A percentile compares a stretch with the other conserved stretches of the same genome.
Conservation (phyloP, 2,329 filamentous ascomycete genomes). For the Alternaria sp. region DNA sequence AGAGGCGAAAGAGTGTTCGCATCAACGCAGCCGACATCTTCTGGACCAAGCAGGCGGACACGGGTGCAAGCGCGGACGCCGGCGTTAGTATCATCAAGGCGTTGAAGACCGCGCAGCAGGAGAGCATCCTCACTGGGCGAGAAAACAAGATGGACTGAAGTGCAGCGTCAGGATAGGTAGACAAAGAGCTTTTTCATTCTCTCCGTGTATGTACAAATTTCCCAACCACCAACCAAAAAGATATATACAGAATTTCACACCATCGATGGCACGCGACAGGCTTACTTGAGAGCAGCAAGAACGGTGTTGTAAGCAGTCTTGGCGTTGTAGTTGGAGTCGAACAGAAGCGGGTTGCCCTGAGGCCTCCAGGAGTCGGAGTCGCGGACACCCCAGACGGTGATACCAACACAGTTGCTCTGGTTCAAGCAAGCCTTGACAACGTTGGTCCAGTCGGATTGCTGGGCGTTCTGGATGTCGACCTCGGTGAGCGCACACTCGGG, state of each 20-base stretch:
- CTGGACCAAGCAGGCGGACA: slow-evolving; percentile 42
- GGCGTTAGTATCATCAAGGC: slow-evolving; percentile 40
- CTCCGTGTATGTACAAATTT: slow-evolving; percentile 17
- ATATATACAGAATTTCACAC: slow-evolving; percentile 6
- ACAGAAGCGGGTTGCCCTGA: slow-evolving; percentile 53
- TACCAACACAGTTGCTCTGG: slow-evolving; percentile 69
- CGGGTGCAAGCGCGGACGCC: slow-evolving; percentile 31
- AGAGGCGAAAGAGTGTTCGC: slow-evolving; percentile 43
- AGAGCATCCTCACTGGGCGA: slow-evolving; percentile 23
- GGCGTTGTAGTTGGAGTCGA: slow-evolving; percentile 54
- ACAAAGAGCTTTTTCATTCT: not conserved
- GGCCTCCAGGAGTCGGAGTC: slow-evolving; percentile 59
- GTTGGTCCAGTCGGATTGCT: slow-evolving; percentile 65
- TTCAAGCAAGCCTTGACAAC: slow-evolving; percentile 66
- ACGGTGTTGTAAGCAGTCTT: slow-evolving; percentile 53
- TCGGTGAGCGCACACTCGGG: slow-evolving; percentile 72
- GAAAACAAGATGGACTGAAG: slow-evolving; percentile 10
- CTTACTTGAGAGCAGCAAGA: slow-evolving; percentile 35
- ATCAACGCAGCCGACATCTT: slow-evolving; percentile 43
- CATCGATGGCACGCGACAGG: not conserved
- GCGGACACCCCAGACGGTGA: slow-evolving; percentile 68
- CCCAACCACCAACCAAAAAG: not conserved
- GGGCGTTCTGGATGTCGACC: slow-evolving; percentile 70
- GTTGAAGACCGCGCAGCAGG: slow-evolving; percentile 28
- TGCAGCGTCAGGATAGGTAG: not conserved